Base-by-base conservation (phyloP, 495 filamentous ascomycete species). In the Xylaria curta region DNA sequence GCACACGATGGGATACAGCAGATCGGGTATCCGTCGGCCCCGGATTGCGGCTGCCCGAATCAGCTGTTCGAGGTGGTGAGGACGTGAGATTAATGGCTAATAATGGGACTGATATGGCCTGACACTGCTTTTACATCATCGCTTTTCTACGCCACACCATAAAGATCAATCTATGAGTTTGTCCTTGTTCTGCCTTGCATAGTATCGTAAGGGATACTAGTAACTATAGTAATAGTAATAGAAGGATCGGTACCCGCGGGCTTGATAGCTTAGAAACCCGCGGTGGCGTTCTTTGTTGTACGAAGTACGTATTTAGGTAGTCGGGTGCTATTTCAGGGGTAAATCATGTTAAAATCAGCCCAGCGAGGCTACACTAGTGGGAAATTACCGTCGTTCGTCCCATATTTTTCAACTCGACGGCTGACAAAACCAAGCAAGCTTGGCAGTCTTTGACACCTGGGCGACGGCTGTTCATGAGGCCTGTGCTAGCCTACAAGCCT, bases 271-370 rank as follows among this genome's bases (percentile, higher is more conserved):
- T 10, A 26, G 7, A 24, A 60, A 60, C 58, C 9, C 36, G 31
- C 31, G 31, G 58, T 28, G 58, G 33, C 58, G 33, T 60, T 60
- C 58, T 38, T 1, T 61, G 21, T 4, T 47, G 17, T 19, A 40
- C 38, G 8, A 8, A 8, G 38, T 42, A 42, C 38, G 12, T 42
- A 38, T 5, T 38, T 38, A 38, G 10, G 60, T 17, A 7, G 38
- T 24, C 60, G 44, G 12, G 28, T 56, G 17, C 4, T 1, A 19
- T 24, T 54, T 54, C 49, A 67, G 65, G 65, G 65, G 65, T 51
- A 24, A 38, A 67, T 67, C 65, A 56, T 67, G 65, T 56, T 67
- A 56, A 36, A 67, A 67, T 67, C 47, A 56, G 65, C 47, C 65
- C 47, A 64, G 61, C 24, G 3, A 46, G 40, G 21, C 61, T 64